These are phyloP conservation scores for Corylus avellana DNA, from an alignment of 306 rosid species.

Conservation along the genomic window DNA sequence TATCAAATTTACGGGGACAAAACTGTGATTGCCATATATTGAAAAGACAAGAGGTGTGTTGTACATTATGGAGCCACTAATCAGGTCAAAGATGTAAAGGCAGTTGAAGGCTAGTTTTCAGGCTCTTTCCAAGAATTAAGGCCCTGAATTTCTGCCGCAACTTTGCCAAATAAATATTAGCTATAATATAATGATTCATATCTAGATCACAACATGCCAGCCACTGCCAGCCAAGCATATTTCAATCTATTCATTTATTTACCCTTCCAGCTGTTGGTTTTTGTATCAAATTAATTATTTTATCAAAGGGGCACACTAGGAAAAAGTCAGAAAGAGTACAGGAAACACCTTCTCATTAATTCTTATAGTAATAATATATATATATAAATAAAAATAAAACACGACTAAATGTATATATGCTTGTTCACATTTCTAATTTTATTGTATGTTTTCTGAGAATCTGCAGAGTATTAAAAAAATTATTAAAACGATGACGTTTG, in stretches of 20 bases:
- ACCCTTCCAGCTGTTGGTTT: neutral
- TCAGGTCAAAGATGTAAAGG: conserved; percentile 46
- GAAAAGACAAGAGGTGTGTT: conserved; percentile 11
- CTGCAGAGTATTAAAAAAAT: no score
- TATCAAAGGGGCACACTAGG: no score
- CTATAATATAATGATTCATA: conserved; percentile 26
- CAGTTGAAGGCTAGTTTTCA: conserved; percentile 52
- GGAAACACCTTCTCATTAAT: no score
- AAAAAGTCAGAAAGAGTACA: no score
- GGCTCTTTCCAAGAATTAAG: conserved; percentile 49
- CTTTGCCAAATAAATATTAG: conserved; percentile 31
- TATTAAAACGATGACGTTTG: no score
- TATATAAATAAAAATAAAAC: no score
- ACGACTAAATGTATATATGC: no score
- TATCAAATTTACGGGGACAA: neutral
- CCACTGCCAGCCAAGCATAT: conserved; percentile 45
- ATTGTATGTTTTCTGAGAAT: no score
- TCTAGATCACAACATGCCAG: conserved; percentile 45
- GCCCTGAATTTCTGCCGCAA: conserved; percentile 49
- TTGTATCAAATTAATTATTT: no score
- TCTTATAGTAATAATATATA: no score
- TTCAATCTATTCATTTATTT: neutral
- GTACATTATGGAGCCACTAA: conserved; percentile 49
- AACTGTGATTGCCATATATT: conserved; percentile 11
- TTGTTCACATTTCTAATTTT: no score